Evolutionary conservation across 1,284 basidiomycete species (phyloP), one percentile per base, ranked within the genome.

Genomic region (Calocybe gambosa): DNA sequence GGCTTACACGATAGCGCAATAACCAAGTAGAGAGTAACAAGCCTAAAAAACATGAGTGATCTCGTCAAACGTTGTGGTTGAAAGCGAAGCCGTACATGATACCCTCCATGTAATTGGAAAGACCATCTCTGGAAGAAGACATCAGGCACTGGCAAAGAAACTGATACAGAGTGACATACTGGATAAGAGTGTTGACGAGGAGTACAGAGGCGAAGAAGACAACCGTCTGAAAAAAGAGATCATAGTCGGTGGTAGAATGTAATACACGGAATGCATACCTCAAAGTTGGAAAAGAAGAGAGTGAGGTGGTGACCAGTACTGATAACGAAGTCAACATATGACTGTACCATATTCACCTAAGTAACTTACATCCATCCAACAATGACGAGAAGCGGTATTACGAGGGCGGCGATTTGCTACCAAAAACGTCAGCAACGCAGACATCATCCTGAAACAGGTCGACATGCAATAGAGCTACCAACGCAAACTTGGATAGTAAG

Each of bases 81-180:
- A 21, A 31, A 23, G 9, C 28, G 9, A 29, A 15, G 19, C 58
- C 63, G 21, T 46, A 67, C 83, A 90, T 85, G 21, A 89, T 62
- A 33, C 89, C 90, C 67, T 93, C 89, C 82, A 93, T 86, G 60
- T 89, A 92, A 59, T 93, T 91, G 1, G 82, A 82, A 64, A 88
- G 90, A 60, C 79, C 82, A 52, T 96, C 92, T 62, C 89, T 93
- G 57, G 28, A 31, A 13, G 23, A 19, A 13, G 19, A 38, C 16
- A 38, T 38, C 19, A 20, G n/a, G 21, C 18, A 20, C 21, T 52
- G 43, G 40, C 23, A 29, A 19, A 10, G 39, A 44, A 28, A 5
- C 10, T 34, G 21, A 37, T 19, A 42, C 13, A 42, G 40, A 18
- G 36, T 10, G 52, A 74, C 83, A 47, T 63, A 84, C 77, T 85